A percentile compares a stretch with the other conserved stretches of the same genome.
phyloP scores from a whole-genome alignment of 805 yeast species.

The Kazachstania bromeliacearum region DNA sequence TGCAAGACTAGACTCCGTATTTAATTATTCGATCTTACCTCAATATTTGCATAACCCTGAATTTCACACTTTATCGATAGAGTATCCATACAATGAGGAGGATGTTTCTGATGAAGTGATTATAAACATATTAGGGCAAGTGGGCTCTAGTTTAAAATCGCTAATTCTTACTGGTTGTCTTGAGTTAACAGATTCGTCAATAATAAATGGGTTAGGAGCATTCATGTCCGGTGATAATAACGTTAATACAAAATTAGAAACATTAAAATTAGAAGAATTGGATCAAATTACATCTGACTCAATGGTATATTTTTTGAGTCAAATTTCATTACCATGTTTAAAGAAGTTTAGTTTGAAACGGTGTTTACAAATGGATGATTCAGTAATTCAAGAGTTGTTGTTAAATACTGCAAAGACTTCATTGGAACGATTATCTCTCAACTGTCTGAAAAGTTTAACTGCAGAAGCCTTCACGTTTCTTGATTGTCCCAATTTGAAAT shows the following conservation, averaged over 20 bases:
- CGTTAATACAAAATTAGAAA: conserved; percentile 32
- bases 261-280: conserved; percentile 47
- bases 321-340: conserved; percentile 43
- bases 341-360: conserved; percentile 52
- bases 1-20: conserved; percentile 65
- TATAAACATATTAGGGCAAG: conserved; percentile 46
- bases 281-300: conserved; percentile 67
- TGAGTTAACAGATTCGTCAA: conserved; percentile 55
- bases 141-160: conserved; percentile 51
- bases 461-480: conserved; percentile 40
- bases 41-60: conserved; percentile 40
- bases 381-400: conserved; percentile 48
- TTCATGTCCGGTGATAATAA: conserved; percentile 37
- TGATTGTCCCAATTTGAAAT: conserved; percentile 51
- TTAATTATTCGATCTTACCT: conserved; percentile 55
- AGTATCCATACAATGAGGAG: conserved; percentile 58
- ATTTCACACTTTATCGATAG: conserved; percentile 51
- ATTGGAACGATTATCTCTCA: conserved; percentile 59
- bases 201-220: conserved; percentile 47
- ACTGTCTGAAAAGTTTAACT: conserved; percentile 57
- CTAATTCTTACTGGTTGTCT: conserved; percentile 67
- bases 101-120: conserved; percentile 60
- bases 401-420: conserved; percentile 51
- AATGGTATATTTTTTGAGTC: conserved; percentile 44
- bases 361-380: conserved; percentile 57